Evolutionary conservation across 306 rosid species (phyloP), one percentile per base, ranked within the genome.

Genomic region (Cicer judaicum): DNA sequence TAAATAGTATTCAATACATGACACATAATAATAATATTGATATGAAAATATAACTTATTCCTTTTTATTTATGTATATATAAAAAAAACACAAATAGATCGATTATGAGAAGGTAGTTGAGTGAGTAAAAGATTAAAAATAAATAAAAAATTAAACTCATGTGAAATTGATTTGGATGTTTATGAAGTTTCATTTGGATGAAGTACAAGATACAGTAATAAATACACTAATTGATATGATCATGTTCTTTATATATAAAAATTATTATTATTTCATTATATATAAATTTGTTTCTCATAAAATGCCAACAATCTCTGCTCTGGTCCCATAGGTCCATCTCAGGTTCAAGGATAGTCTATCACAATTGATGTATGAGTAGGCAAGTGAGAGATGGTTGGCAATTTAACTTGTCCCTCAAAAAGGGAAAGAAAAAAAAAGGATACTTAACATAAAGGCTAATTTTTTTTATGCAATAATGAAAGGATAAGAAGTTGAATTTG

Each of bases 251-350:
- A 44, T 48, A 14, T 42, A 64, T 63, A 71, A 77, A n/a, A 1
- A n/a, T 2, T 19, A 74, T 47, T 29, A 21, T 13, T 57, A 57
- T 18, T 21, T 12, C 46, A 44, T 44, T 7, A 16, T 11, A 72
- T 59, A 44, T 72, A 64, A 19, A 68, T 19, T 71, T 74, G 49
- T 62, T 74, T 69, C 78, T 71, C 83, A 80, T 85, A 89, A 89
- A 86, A 91, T 81, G 93, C 88, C 85, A 86, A 83, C 86, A 78
- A 84, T 87, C 86, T 87, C 86, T 81, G 81, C 81, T 81, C 63
- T 72, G 69, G 73, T 57, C 78, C 77, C 80, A 82, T 66, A 71
- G 68, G 78, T 76, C 83, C 15, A 68, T 78, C 78, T 70, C 53
- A 59, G 67, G 56, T 43, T 49, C 41, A 48, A 5, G 69, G 78